Conservation (phyloP, 768 basidiomycete species). For the Leccinum subgranulosum region DNA sequence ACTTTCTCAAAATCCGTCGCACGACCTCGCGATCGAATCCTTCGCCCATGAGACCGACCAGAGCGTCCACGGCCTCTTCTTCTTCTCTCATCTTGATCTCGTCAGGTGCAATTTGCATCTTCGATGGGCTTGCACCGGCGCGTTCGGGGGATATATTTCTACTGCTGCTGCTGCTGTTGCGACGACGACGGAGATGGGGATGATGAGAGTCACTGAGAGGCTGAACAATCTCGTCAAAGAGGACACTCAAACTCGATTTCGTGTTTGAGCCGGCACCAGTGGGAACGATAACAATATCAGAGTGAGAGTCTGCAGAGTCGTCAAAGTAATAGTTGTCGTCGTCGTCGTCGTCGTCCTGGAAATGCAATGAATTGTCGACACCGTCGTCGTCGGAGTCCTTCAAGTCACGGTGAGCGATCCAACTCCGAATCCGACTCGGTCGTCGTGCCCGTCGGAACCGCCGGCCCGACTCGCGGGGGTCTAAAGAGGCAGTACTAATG, state of each 20-base stretch:
- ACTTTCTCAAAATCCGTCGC: constrained; percentile 56
- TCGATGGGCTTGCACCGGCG: neutral
- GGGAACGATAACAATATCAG: neutral
- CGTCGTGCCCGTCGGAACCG: constrained; percentile 4
- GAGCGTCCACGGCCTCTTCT: constrained; percentile 30
- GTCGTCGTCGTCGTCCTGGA: constrained; percentile 7
- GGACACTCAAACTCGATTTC: neutral
- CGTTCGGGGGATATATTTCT: neutral
- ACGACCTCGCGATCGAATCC: constrained; percentile 43
- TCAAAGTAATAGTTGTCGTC: neutral
- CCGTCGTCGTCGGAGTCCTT: neutral
- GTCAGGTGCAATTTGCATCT: constrained; percentile 22
- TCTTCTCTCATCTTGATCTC: constrained; percentile 20
- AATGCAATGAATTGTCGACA: constrained; percentile 13
- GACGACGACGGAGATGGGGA: neutral
- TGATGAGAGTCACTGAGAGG: neutral
- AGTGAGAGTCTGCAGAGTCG: constrained; percentile 3
- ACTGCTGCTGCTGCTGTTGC: neutral
- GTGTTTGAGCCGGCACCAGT: neutral
- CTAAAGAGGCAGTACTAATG: neutral
- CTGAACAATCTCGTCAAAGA: neutral
- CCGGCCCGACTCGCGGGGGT: neutral
- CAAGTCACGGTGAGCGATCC: constrained; percentile 7
- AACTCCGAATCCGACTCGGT: constrained; percentile 14
- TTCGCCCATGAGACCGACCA: constrained; percentile 40